Percentiles rank a stretch among this genome's conserved stretches.
These are phyloP conservation scores for Corchorus olitorius DNA, from an alignment of 345 rosid genomes.

Conservation along the genomic window DNA sequence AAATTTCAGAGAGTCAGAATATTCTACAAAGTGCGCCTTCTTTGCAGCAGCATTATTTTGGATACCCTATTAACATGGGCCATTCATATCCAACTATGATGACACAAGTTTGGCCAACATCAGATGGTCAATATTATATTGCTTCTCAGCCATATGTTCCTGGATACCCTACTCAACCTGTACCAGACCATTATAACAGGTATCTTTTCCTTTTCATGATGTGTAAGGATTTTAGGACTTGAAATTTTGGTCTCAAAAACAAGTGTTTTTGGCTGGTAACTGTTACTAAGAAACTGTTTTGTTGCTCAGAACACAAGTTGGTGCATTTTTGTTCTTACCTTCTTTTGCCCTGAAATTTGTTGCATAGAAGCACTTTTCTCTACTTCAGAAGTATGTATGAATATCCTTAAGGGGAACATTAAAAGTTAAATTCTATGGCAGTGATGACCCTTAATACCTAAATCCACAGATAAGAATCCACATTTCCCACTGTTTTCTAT, in stretches of 20 bases:
- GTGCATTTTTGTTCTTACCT: background rate
- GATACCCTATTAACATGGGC: slow-evolving; percentile 14
- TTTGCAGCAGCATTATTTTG: slow-evolving; percentile 25
- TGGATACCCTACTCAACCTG: slow-evolving; percentile 1
- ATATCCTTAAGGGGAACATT: background rate
- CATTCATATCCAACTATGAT: slow-evolving; percentile 30
- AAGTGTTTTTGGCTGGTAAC: background rate
- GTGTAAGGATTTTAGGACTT: background rate
- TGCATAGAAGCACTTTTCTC: background rate
- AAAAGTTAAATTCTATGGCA: background rate
- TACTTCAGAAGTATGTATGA: background rate
- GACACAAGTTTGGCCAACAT: slow-evolving; percentile 19
- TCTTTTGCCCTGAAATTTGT: background rate
- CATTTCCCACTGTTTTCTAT: background rate
- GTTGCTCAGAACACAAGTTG: background rate
- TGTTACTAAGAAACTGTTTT: background rate
- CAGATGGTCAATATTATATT: slow-evolving; percentile 4
- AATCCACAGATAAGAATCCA: background rate
- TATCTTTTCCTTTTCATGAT: slow-evolving; percentile 5
- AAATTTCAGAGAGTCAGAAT: slow-evolving; percentile 16
- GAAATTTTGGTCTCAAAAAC: background rate
- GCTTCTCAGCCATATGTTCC: slow-evolving; percentile 32
- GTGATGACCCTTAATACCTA: background rate
- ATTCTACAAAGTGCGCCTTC: slow-evolving; percentile 17
- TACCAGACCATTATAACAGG: slow-evolving; percentile 13